phyloP scores from a whole-genome alignment of 768 basidiomycete species.

The Termitomyces sp. region DNA sequence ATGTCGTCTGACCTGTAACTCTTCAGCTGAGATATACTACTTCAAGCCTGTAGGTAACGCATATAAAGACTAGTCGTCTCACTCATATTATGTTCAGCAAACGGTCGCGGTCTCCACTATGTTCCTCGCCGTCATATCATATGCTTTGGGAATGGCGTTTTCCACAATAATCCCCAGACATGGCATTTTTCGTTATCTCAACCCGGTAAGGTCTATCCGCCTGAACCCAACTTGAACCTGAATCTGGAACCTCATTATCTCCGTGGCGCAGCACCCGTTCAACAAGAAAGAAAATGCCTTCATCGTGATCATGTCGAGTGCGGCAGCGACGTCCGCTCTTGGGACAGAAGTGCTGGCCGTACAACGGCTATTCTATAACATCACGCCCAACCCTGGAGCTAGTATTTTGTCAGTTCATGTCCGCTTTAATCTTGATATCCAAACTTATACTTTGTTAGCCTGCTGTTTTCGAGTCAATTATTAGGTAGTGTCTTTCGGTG shows the following conservation, averaged over 20 bases:
- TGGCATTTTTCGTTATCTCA: slow-evolving; percentile 48
- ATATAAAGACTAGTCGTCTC: neutral
- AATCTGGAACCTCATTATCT: slow-evolving; percentile 1
- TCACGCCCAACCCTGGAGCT: slow-evolving; percentile 43
- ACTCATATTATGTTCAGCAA: slow-evolving; percentile 35
- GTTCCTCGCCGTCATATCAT: slow-evolving; percentile 53
- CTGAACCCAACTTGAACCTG: neutral
- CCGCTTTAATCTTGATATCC: neutral
- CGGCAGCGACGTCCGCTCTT: slow-evolving; percentile 52
- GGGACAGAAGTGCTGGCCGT: slow-evolving; percentile 55
- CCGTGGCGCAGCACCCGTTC: slow-evolving; percentile 45
- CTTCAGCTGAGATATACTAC: slow-evolving; percentile 55
- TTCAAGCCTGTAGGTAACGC: slow-evolving; percentile 48
- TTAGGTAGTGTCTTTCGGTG: slow-evolving; percentile 21
- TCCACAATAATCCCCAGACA: slow-evolving; percentile 44
- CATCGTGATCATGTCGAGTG: slow-evolving; percentile 56
- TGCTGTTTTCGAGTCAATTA: slow-evolving; percentile 36
- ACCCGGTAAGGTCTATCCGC: slow-evolving; percentile 39
- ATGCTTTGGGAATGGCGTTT: slow-evolving; percentile 46
- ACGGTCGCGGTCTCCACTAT: slow-evolving; percentile 49
- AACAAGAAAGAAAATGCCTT: slow-evolving; percentile 62
- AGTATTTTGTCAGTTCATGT: slow-evolving; percentile 38
- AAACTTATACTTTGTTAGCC: slow-evolving; percentile 14
- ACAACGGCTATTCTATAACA: slow-evolving; percentile 53
- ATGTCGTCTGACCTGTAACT: slow-evolving; percentile 11